Evolutionary conservation across 1,284 basidiomycete genomes (phyloP).

Genomic region (Cronartium ribicola): DNA sequence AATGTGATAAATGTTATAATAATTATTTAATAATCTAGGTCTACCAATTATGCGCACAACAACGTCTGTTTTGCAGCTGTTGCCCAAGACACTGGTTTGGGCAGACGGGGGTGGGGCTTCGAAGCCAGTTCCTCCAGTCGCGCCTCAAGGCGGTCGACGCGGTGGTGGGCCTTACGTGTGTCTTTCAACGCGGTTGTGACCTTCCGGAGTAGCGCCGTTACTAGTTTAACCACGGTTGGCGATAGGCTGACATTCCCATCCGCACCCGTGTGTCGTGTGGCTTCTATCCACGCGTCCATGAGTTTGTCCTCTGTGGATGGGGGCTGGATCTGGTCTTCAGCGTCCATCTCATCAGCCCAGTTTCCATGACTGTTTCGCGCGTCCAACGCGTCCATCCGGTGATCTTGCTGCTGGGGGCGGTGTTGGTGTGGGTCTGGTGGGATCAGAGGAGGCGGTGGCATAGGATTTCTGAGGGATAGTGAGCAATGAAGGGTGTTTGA

Average conservation of each 20-base stretch:
- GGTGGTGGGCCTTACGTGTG: no score
- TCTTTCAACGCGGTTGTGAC: no score
- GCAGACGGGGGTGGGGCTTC: not conserved
- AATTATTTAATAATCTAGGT: no score
- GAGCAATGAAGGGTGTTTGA: not conserved
- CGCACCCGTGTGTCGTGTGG: no score
- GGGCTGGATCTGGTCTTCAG: not conserved
- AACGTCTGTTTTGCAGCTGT: not conserved
- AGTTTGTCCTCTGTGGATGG: not conserved
- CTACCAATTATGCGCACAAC: not conserved
- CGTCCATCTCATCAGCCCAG: not conserved
- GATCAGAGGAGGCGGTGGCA: not conserved
- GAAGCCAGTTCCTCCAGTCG: not conserved
- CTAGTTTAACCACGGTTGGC: no score
- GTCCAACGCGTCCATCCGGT: not conserved
- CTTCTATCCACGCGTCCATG: no score
- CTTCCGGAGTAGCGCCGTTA: no score
- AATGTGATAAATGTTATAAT: no score
- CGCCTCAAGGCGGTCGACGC: not conserved
- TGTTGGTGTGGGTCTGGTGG: not conserved
- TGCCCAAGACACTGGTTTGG: not conserved
- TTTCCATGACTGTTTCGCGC: not conserved
- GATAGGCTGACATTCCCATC: no score
- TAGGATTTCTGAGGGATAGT: not conserved
- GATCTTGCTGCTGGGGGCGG: not conserved